Evolutionary conservation across 768 basidiomycete genomes (phyloP), one percentile per base, ranked within the genome.

Genomic region (Termitomyces bulborhizus): DNA sequence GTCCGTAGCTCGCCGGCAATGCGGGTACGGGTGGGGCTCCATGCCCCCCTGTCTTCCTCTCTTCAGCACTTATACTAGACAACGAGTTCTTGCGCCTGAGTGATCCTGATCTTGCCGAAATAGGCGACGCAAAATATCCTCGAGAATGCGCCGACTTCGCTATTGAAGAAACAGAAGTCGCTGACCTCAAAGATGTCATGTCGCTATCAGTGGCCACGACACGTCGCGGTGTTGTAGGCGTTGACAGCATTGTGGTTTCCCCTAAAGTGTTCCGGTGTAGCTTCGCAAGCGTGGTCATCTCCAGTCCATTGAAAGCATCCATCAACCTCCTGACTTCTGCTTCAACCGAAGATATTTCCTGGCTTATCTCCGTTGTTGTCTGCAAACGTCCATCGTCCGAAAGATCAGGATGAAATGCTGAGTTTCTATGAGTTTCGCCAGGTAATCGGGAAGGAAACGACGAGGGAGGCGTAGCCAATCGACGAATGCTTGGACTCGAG

Each of bases 271-370:
- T 45, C 54, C 57, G 61, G 46, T 77, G 76, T 16, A 71, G 63
- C 55, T 78, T 76, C 9, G 84, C 82, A 46, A 90, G 69, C 21
- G 84, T 80, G 34, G 78, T 85, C 55, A 91, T 73, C 66, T 91
- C 89, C 39, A 91, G 73, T 8, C 89, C 87, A 61, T 82, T 88
- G 67, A 91, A 91, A 3, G 88, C 88, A 63, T 91, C 89, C 69
- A 90, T 77, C 45, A 91, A 68, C 47, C 85, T 75, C 57, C 78
- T 76, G 6, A 80, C 82, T 65, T 92, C 89, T 32, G 83, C 82
- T 65, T 90, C 88, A 42, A 92, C 80, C 6, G 75, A 68, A 56
- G 77, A 71, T 42, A 92, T 86, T 61, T 90, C 85, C 44, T 78
- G 72, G 39, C 78, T 81, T 52, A 91, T 83, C 39, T 85, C 77